Conservation (phyloP, 2,329 filamentous ascomycete species). For the Chalaropsis ovoidea region DNA sequence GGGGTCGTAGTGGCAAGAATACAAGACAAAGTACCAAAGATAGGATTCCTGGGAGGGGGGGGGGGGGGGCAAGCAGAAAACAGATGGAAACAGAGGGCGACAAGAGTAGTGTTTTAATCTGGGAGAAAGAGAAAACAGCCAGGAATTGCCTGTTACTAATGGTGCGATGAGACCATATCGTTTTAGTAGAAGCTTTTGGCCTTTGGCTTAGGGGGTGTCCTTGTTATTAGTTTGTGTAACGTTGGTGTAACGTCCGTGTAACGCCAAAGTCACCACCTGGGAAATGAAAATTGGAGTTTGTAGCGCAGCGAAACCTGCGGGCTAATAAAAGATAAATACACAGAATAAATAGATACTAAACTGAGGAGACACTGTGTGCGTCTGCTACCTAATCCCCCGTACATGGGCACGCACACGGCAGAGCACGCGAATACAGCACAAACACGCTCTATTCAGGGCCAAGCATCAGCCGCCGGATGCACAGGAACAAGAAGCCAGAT, state of each 20-base stretch:
- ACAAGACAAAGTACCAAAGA: background rate
- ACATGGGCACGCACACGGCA: background rate
- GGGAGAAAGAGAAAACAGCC: too few species aligned
- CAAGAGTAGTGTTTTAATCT: too few species aligned
- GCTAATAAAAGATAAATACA: background rate
- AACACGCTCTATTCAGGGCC: background rate
- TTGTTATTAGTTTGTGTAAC: too few species aligned
- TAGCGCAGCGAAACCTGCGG: too few species aligned
- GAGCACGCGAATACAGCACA: background rate
- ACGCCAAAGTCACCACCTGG: background rate
- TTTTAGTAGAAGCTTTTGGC: too few species aligned
- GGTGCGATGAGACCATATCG: too few species aligned
- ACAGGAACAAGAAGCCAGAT: conserved; percentile 8
- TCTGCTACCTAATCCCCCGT: too few species aligned
- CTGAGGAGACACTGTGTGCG: too few species aligned
- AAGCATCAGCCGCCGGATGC: conserved; percentile 8
- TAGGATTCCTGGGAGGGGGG: background rate
- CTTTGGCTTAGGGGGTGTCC: too few species aligned
- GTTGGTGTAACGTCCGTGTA: background rate
- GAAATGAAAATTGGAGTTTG: background rate
- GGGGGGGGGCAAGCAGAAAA: background rate
- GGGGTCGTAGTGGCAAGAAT: conserved; percentile 1
- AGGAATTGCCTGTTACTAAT: too few species aligned
- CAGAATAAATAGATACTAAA: background rate
- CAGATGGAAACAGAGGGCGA: too few species aligned